Base-by-base conservation (phyloP, 2,329 filamentous ascomycete genomes). In the Annulohypoxylon truncatum region DNA sequence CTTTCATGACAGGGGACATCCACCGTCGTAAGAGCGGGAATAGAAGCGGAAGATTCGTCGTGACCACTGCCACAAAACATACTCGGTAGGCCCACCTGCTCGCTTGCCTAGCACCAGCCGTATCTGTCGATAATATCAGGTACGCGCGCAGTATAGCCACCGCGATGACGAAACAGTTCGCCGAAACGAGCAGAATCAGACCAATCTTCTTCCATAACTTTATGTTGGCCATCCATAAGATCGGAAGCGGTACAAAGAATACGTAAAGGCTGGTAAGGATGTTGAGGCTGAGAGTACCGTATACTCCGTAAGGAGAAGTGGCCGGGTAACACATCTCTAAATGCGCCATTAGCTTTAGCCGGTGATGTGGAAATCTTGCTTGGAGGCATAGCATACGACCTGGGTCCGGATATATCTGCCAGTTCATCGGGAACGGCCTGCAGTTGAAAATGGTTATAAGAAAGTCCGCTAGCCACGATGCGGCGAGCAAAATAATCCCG, bases 351-450 rank as follows among this genome's bases (percentile, higher is more conserved):
- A 58, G 46, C 15, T 40, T 12, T 29, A 29, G 35, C 38, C 9
- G 2, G 24, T 15, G 4, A 3, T 3, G 20, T 6, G 18, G 2
- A 18, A 2, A 10, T 15, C 2, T 5, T 5, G n/a, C 8, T 12
- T 4, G 7, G 26, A 8, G 42, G 18, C n/a, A 24, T 3, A 12
- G 79, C 83, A 70, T 72, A 85, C 83, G 82, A 9, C 87, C 85
- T 0, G 87, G 87, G 28, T 89, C 75, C 0, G 87, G 87, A 55
- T 82, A 77, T 51, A 89, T 87, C 73, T 89, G 85, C 86, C 87
- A 89, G 71, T 86, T 85, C 38, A 81, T 81, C 24, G 77, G 68
- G 56, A 89, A 81, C 0, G 86, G 86, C 22, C 79, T 79, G 67
- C 87, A 89, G 6, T 82, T 81, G 2, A 85, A 77, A 12, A 87